Evolutionary conservation across 495 filamentous ascomycete genomes (phyloP).

Genomic region (Penicillium steckii): DNA sequence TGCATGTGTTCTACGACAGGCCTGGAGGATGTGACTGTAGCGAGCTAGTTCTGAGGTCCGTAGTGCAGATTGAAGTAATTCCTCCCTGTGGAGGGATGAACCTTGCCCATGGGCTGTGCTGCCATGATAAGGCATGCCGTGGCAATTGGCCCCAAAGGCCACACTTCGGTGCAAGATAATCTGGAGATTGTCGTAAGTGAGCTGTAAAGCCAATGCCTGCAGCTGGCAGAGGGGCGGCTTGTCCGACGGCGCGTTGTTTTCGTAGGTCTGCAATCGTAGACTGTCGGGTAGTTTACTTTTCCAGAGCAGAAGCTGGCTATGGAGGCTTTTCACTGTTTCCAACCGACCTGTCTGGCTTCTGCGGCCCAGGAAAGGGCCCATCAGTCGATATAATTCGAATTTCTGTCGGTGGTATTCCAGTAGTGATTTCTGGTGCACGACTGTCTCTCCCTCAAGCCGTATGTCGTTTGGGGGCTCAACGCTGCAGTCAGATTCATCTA

Average conservation of each 20-base stretch:
- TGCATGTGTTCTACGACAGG: not conserved
- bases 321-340: not conserved
- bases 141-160: not conserved
- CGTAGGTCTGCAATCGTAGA: not conserved
- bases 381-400: not conserved
- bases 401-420: not conserved
- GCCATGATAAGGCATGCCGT: not conserved
- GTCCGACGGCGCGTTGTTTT: not conserved
- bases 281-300: not conserved
- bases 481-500: not conserved
- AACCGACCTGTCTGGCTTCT: not conserved
- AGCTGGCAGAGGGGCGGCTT: not conserved
- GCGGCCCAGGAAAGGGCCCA: not conserved
- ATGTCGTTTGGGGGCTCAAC: not conserved
- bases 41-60: not conserved
- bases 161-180: not conserved
- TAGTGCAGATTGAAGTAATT: not conserved
- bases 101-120: not conserved
- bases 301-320: not conserved
- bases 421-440: not conserved
- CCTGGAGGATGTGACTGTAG: not conserved
- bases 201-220: not conserved
- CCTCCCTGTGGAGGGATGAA: not conserved
- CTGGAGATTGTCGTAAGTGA: not conserved
- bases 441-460: not conserved